phyloP scores from a whole-genome alignment of 2,329 filamentous ascomycete species.

The Venturia asperata region DNA sequence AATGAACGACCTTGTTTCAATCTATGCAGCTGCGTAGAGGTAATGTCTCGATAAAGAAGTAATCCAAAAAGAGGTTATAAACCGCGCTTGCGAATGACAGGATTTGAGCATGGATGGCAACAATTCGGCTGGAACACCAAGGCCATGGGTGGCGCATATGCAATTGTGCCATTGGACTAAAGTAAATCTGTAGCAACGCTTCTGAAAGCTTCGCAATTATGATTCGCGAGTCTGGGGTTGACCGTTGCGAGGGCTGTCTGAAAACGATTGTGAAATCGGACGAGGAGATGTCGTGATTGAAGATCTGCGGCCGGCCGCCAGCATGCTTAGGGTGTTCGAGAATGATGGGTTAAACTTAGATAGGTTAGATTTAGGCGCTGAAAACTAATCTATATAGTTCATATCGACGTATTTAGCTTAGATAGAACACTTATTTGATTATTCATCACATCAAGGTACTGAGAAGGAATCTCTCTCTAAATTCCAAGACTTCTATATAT shows the following conservation, averaged over 20 bases:
- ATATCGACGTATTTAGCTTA: too few species aligned
- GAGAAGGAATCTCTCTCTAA: too few species aligned
- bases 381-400: too few species aligned
- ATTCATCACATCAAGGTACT: too few species aligned
- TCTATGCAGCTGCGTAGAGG: not conserved
- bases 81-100: conserved; percentile 2
- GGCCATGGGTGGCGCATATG: not conserved
- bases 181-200: not conserved
- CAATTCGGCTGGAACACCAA: conserved; percentile 1
- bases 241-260: not conserved
- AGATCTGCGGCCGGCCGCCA: not conserved
- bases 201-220: not conserved
- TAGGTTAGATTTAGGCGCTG: too few species aligned
- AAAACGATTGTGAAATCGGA: not conserved
- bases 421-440: too few species aligned
- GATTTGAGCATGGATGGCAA: conserved; percentile 7
- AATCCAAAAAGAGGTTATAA: not conserved
- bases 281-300: not conserved
- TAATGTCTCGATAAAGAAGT: conserved; percentile 2
- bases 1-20: not conserved
- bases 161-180: not conserved
- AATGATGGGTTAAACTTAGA: too few species aligned
- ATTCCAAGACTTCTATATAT: too few species aligned
- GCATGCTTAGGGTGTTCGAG: too few species aligned
- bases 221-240: conserved; percentile 8